These are phyloP conservation scores for Trichocomaceae sp. DNA, from an alignment of 2,329 filamentous ascomycete species.

Conservation along the genomic window DNA sequence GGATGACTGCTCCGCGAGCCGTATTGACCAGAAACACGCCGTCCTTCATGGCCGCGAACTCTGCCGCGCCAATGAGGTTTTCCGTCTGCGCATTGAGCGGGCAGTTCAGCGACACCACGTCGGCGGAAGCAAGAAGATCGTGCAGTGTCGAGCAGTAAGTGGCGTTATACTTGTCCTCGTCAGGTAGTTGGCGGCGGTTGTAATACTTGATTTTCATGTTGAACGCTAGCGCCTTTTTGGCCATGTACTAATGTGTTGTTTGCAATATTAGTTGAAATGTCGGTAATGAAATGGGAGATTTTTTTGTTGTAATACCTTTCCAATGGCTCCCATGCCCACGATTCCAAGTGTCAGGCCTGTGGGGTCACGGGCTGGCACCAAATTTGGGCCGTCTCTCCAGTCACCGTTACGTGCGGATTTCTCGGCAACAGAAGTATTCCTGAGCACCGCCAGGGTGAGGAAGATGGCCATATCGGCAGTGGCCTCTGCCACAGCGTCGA, in stretches of 20 bases:
- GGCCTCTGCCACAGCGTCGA: constrained; percentile 64
- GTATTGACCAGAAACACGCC: constrained; percentile 71
- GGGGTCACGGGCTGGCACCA: constrained; percentile 63
- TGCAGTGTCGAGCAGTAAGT: constrained; percentile 47
- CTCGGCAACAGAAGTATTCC: constrained; percentile 59
- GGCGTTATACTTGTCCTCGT: constrained; percentile 31
- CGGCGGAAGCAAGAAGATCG: constrained; percentile 58
- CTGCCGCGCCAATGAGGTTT: constrained; percentile 59
- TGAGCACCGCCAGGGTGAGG: constrained; percentile 64
- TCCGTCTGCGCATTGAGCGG: constrained; percentile 65
- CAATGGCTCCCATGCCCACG: constrained; percentile 72
- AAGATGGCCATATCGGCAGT: constrained; percentile 70
- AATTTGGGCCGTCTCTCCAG: constrained; percentile 53
- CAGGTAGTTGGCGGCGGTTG: constrained; percentile 41
- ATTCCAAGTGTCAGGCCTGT: constrained; percentile 67
- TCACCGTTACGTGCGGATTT: constrained; percentile 47
- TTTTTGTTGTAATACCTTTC: constrained; percentile 52
- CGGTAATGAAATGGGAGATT: constrained; percentile 6
- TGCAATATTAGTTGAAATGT: background rate
- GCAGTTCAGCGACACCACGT: constrained; percentile 66
- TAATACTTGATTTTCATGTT: constrained; percentile 24
- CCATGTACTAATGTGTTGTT: constrained; percentile 1
- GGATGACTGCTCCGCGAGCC: constrained; percentile 67
- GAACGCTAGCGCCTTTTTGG: constrained; percentile 15
- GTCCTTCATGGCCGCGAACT: constrained; percentile 67